phyloP scores from a whole-genome alignment of 495 filamentous ascomycete species.

The Thermothielavioides terrestris region DNA sequence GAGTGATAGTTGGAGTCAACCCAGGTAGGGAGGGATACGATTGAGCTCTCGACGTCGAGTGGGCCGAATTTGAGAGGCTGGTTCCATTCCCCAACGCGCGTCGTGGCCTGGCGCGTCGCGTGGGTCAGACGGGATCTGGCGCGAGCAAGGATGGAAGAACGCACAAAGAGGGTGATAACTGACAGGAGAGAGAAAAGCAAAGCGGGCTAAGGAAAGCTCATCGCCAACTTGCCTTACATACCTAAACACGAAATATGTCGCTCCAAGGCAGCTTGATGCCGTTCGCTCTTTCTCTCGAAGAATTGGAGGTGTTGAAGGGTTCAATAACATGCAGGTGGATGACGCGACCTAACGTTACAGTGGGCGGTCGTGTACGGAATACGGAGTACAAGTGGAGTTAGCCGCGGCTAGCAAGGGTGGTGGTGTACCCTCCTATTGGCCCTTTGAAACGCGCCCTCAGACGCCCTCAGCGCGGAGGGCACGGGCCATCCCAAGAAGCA shows the following conservation, averaged over 20 bases:
- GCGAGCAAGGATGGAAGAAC: not conserved
- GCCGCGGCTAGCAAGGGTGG: too few species aligned
- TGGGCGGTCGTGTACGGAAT: too few species aligned
- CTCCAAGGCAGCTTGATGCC: not conserved
- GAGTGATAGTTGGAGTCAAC: not conserved
- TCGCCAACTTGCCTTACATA: too few species aligned
- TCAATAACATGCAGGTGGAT: not conserved
- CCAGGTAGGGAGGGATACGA: conserved; percentile 7
- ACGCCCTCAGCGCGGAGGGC: too few species aligned
- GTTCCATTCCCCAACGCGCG: conserved; percentile 25
- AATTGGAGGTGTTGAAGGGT: too few species aligned
- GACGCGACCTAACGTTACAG: too few species aligned
- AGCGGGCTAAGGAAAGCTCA: too few species aligned
- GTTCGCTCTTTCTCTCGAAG: not conserved
- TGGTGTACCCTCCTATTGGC: too few species aligned
- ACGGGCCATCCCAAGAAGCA: not conserved
- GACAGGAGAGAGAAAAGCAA: conserved; percentile 1
- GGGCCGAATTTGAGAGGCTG: conserved; percentile 26
- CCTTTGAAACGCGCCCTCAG: too few species aligned
- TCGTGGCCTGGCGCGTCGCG: conserved; percentile 23
- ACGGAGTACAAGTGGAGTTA: too few species aligned
- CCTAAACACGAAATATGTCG: too few species aligned
- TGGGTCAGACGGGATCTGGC: conserved; percentile 16
- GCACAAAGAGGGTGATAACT: not conserved
- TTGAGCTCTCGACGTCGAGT: conserved; percentile 9